Evolutionary conservation across 108 stramenopile species (phyloP), one percentile per base, ranked within the genome.

Genomic region (Nitzschia palea): DNA sequence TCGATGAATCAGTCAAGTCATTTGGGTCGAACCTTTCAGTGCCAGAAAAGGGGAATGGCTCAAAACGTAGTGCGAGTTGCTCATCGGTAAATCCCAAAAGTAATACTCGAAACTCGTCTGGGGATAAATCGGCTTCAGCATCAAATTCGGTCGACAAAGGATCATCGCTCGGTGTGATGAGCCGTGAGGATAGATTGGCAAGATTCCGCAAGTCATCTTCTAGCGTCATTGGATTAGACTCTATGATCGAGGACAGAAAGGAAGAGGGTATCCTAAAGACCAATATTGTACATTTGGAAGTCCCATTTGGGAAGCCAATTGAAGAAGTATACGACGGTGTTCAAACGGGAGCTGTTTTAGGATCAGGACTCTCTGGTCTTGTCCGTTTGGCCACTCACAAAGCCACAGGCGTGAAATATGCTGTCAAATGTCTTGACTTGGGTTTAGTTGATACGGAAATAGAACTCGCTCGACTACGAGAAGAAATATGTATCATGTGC

Each of bases 401-500:
- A 27, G 72, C 76, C 6, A 95, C 90, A 1, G 79, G 80, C 48
- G 78, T 84, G 42, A 71, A 75, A 54, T 95, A 91, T 73, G 93
- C 93, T 0, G 89, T 88, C 15, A 95, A 95, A 51, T 88, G 87
- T 77, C 67, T 95, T 40, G 90, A 95, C 70, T 64, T 95, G 67
- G 87, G 78, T 12, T 67, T 89, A 57, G 82, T 93, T 31, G 87
- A 86, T 59, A 83, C 79, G 4, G 86, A 82, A 48, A 83, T 84
- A 55, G 87, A 86, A 18, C 68, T 91, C 58, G 55, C 79, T 40
- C 85, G 88, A 62, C 76, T 94, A 63, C 76, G 87, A 57, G 90
- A 91, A 62, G 93, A 94, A 59, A 87, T 94, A 62, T 88, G 78
- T 56, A 91, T 95, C 63, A 91, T 95, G 91, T 89, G 90, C 70